phyloP scores from a whole-genome alignment of 2,329 filamentous ascomycete species.

The Alternaria hordeiaustralica region DNA sequence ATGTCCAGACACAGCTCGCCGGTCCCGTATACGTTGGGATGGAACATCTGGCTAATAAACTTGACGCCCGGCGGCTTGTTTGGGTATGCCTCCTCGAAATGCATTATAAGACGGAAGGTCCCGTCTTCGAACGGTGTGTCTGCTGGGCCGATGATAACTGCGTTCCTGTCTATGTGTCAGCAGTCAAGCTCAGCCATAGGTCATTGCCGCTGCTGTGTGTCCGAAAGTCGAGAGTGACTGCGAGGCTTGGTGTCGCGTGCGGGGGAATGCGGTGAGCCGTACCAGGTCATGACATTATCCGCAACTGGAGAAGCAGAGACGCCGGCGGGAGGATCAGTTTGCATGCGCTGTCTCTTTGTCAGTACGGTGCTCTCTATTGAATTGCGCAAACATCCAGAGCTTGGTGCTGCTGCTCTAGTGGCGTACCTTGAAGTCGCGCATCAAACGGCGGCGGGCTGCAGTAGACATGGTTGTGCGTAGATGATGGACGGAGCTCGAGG shows the following conservation, averaged over 20 bases:
- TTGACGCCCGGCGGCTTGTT: constrained; percentile 98
- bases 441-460: constrained; percentile 90
- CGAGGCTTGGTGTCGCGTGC: constrained; percentile 33
- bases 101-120: constrained; percentile 97
- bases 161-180: constrained; percentile 73
- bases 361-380: constrained; percentile 14
- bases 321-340: constrained; percentile 95
- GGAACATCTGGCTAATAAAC: constrained; percentile 99
- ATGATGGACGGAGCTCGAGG: neutral
- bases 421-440: constrained; percentile 98
- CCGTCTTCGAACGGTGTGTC: constrained; percentile 99
- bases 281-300: constrained; percentile 98
- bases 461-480: constrained; percentile 72
- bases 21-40: constrained; percentile 97
- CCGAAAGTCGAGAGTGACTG: neutral
- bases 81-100: constrained; percentile 98
- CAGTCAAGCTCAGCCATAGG: neutral
- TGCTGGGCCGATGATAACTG: constrained; percentile 94
- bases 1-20: constrained; percentile 97
- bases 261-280: constrained; percentile 40
- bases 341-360: constrained; percentile 77
- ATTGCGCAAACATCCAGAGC: neutral
- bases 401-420: constrained; percentile 19
- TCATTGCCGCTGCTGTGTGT: neutral
- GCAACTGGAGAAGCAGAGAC: constrained; percentile 96